Evolutionary conservation across 2,329 filamentous ascomycete species (phyloP), one percentile per base, ranked within the genome.

Genomic region (Ophiostoma sp.): DNA sequence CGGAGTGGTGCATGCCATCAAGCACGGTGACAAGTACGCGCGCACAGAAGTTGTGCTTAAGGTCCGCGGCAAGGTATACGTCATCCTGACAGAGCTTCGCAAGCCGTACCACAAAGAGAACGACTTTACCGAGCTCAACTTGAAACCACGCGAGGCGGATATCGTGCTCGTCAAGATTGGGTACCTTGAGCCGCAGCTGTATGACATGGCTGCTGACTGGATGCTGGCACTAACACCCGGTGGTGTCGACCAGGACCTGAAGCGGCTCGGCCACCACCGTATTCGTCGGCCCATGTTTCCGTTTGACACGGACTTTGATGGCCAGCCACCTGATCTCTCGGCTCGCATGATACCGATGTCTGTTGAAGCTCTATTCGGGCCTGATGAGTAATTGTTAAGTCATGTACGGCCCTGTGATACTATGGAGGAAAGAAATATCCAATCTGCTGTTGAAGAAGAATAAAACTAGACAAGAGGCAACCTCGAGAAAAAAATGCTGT

Each of bases 151-250:
- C 1, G 72, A 76, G 4, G 78, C 79, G 0, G 81, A 83, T 70
- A 79, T 85, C 36, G 82, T 85, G 0, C 79, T 85, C 60, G 82
- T 85, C 38, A 85, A 85, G 74, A 85, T 85, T 62, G 83, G 83
- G 16, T 85, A 85, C 68, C 74, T 85, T 1, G 83, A 85, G 72
- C 83, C 83, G 3, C 80, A 85, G 72, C 75, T 85, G 4, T 84
- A 83, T 69, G 79, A 79, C 66, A 85, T 85, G 82, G 80, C 82
- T 0, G 76, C 76, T 7, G 82, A 81, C 67, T 85, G 83, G 83
- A 84, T 84, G 79, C 77, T 85, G 1, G 83, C 77, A 0, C 75
- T 85, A 16, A 85, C 83, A 0, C 82, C 83, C 0, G 83, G 82
- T 0, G 83, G 82, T 8, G 83, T 85, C 9, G 82, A 85, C 71